Evolutionary conservation across 768 basidiomycete species (phyloP), one percentile per base, ranked within the genome.

Genomic region (Plicaturopsis crispa): DNA sequence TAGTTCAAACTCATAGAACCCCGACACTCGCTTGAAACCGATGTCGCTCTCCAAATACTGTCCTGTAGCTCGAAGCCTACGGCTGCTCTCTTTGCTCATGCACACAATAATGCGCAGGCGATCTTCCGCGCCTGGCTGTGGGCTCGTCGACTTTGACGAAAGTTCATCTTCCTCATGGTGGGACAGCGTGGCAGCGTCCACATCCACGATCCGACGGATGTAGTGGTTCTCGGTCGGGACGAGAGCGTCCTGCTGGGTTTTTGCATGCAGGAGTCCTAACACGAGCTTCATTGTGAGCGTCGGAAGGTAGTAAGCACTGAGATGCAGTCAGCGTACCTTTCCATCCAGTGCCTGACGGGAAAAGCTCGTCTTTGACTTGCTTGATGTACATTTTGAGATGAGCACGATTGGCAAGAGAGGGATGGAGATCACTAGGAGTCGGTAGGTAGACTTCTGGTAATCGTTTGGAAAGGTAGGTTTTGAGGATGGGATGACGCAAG

Each of bases 1-100:
- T 2, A 61, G 22, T 34, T 57, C 51, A 39, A 61, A 57, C 30
- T 60, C 51, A 11, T 51, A 40, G 26, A 50, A 60, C 1, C 56
- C 52, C 2, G 46, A 44, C 4, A 58, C 40, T 6, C 51, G 40
- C 18, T 54, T 54, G 45, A 55, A 58, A 1, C 40, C 46, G 18
- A 58, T 60, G 39, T 60, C 49, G 18, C 53, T 51, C 38, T 60
- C 54, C 6, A 55, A 17, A 24, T 52, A 53, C 11, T 44, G 46
- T 2, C 49, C 42, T n/a, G 22, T 7, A 2, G 41, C 31, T n/a
- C n/a, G n/a, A 10, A 57, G 40, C 1, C 49, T 23, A 2, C 33
- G 34, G 32, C 54, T 57, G 13, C 38, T 43, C 23, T 45, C 38
- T 5, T 31, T 35, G 4, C 40, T 46, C 53, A 56, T 57, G 40